Base-by-base conservation (phyloP, 352 stramenopile species). In the Saprolegnia parasitica region DNA sequence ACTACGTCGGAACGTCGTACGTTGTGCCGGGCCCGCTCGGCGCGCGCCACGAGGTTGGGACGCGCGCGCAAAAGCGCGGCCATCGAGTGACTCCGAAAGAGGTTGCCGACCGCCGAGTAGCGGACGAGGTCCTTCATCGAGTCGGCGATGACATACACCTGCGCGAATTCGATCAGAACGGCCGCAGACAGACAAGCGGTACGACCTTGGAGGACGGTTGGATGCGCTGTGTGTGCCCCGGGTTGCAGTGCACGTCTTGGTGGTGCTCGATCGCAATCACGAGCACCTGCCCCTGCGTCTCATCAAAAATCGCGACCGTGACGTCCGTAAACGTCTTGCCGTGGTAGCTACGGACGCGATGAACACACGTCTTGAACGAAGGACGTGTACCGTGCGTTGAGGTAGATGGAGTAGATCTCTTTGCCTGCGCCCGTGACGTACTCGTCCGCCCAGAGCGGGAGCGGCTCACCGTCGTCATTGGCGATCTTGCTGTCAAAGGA, bases 351-450 rank as follows among this genome's bases (percentile, higher is more conserved):
- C 23, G 46, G n/a, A 15, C 42, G 9, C 42, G 42, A 65, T 65
- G 26, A 47, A 18, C 45, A 65, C 52, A 47, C 57, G 16, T 15
- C 23, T 62, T 62, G 16, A 62, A 45, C 32, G 8, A 58, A 15
- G 52, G 16, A 46, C 39, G 15, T 24, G 11, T 60, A 60, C 52
- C 81, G 77, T 0, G 67, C 71, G 5, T 77, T 77, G 8, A 95
- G 58, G 11, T 65, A 71, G 46, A 83, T 90, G 18, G 86, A 81
- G 66, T 93, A 93, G 57, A 95, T 95, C 57, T 95, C 86, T 35
- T 92, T 93, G 0, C 80, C 77, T 16, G 87, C 83, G 4, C 87
- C 87, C 8, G 76, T 77, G 21, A 93, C 78, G 71, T 95, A 95
- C 75, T 95, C 85, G 20, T 76, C 77, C 15, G 90, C 73, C 84